Evolutionary conservation across 2,329 filamentous ascomycete genomes (phyloP), one percentile per base, ranked within the genome.

Genomic region (Hypomyces perniciosus): DNA sequence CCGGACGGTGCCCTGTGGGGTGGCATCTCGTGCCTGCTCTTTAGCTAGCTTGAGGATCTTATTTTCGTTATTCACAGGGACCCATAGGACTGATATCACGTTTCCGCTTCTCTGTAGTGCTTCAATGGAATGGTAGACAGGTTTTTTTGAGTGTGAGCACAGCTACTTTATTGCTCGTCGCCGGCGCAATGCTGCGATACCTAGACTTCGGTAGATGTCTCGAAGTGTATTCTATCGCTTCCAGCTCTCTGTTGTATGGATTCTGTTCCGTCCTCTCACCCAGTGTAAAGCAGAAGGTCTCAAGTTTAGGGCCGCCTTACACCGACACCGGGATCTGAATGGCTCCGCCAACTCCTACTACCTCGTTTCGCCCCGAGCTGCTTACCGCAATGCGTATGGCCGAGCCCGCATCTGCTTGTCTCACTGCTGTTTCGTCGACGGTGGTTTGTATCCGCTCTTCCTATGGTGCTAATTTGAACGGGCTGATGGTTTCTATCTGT

Each of bases 381-480:
- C 33, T 35, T 12, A 35, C 33, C 8, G 33, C 33, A 8, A 35
- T 35, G 12, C 33, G 12, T 35, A 35, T 35, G 8, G 8, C 12
- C 33, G 8, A 12, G 8, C 33, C 8, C 35, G 44, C 38, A 43
- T 48, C 45, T 48, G 46, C 45, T 40, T 44, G 50, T 30, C n/a
- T 48, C 45, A 10, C 7, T 39, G n/a, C 35, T 40, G 39, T n/a
- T 28, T 38, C 53, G 7, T 53, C 43, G 29, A 49, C 33, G 13
- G 50, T 46, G 29, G 53, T 46, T 37, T 53, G 40, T 40, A 50
- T 45, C 29, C 51, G 34, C 26, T 50, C 48, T 38, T n/a, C 37
- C 51, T 41, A 56, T 26, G 43, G 52, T 8, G 41, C 46, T 39
- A 54, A 26, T 27, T 44, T 51, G 48, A 54, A 50, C n/a, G 50